Conservation (phyloP, 345 rosid genomes). For the Arabidopsis arenosa region DNA sequence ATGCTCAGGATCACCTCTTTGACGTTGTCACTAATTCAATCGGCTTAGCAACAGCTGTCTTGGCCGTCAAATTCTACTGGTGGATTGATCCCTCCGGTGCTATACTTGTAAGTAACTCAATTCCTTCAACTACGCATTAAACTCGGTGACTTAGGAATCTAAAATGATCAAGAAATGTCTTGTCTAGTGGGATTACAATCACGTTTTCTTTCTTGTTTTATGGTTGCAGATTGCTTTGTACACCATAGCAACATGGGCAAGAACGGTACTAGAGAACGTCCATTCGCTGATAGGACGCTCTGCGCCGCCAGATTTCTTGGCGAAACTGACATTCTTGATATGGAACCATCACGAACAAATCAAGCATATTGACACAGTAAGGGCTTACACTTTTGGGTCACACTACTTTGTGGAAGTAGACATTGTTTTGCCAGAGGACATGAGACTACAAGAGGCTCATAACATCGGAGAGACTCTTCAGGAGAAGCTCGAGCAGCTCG, state of each 20-base stretch:
- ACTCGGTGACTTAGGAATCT: background rate
- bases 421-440: slow-evolving; percentile 75
- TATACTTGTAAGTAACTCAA: slow-evolving; percentile 50
- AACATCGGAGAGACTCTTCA: slow-evolving; percentile 84
- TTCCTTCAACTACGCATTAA: background rate
- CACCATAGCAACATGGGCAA: slow-evolving; percentile 78
- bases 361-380: slow-evolving; percentile 78
- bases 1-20: slow-evolving; percentile 64
- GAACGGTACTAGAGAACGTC: slow-evolving; percentile 78
- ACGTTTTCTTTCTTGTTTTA: background rate
- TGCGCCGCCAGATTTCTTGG: slow-evolving; percentile 83
- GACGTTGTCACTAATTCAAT: slow-evolving; percentile 66
- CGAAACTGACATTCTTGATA: slow-evolving; percentile 72
- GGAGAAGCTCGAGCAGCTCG: slow-evolving; percentile 81
- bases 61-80: slow-evolving; percentile 55
- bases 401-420: slow-evolving; percentile 90
- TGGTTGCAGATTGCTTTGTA: slow-evolving; percentile 72
- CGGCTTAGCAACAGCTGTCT: slow-evolving; percentile 58
- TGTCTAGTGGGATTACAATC: background rate
- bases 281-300: slow-evolving; percentile 73
- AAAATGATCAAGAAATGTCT: slow-evolving; percentile 14
- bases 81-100: slow-evolving; percentile 73
- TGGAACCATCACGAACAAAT: slow-evolving; percentile 88
- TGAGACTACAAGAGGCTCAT: slow-evolving; percentile 71
- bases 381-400: slow-evolving; percentile 82